Conservation (phyloP, 2,329 filamentous ascomycete species). For the Nemania sp. region DNA sequence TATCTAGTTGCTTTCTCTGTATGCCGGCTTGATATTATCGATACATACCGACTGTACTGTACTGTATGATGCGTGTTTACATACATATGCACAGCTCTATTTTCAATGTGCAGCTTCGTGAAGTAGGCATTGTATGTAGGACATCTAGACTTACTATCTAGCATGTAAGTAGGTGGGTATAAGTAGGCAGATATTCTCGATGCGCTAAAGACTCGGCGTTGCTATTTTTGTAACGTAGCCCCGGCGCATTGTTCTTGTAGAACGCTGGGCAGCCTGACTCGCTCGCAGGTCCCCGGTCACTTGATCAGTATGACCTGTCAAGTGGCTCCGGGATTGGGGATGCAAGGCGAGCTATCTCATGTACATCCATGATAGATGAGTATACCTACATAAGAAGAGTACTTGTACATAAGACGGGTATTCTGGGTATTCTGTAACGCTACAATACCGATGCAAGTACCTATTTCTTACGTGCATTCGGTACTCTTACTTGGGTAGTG, state of each 20-base stretch:
- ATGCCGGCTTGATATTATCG: not conserved
- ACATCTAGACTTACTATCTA: not conserved
- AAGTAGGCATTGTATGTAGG: not conserved
- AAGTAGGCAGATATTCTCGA: no score
- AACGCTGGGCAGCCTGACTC: not conserved
- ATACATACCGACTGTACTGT: not conserved
- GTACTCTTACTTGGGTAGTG: not conserved
- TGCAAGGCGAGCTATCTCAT: not conserved
- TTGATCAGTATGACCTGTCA: not conserved
- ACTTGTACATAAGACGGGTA: no score
- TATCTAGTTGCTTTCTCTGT: not conserved
- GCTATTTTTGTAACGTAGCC: not conserved
- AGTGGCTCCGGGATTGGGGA: not conserved
- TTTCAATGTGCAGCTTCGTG: not conserved
- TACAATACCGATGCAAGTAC: not conserved
- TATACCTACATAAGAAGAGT: no score
- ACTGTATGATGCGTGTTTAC: no score
- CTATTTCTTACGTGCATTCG: not conserved
- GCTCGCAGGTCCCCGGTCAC: not conserved
- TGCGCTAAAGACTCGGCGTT: not conserved
- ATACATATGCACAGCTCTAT: no score
- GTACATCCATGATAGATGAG: not conserved
- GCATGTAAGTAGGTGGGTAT: no score
- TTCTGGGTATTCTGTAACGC: no score
- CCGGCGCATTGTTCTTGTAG: not conserved